A percentile compares a stretch with the other conserved stretches of the same genome.
Conservation (phyloP, 1,284 basidiomycete species). For the Rhodotorula sp. region DNA sequence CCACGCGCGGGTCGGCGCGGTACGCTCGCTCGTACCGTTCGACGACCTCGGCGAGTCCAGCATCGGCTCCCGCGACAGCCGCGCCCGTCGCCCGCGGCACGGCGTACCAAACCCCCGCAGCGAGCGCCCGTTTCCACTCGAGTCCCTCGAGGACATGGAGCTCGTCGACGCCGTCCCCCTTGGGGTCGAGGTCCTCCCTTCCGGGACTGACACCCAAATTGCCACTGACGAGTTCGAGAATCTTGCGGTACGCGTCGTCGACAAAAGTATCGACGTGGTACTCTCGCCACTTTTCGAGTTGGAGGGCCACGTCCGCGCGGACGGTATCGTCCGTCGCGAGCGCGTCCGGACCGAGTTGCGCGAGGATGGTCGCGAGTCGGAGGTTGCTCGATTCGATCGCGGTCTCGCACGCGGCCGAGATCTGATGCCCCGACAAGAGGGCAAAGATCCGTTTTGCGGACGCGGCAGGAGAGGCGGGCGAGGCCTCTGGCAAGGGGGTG, state of each 20-base stretch:
- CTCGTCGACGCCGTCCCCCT: slow-evolving; percentile 58
- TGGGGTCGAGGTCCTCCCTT: slow-evolving; percentile 51
- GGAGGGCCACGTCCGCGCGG: slow-evolving; percentile 65
- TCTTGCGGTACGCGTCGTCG: slow-evolving; percentile 65
- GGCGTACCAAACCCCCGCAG: slow-evolving; percentile 86
- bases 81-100: slow-evolving; percentile 68
- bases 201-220: slow-evolving; percentile 66
- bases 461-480: slow-evolving; percentile 51
- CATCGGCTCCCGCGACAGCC: neutral
- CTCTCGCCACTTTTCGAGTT: slow-evolving; percentile 80
- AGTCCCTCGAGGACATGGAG: slow-evolving; percentile 72
- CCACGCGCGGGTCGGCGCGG: slow-evolving; percentile 22
- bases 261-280: slow-evolving; percentile 71
- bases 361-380: slow-evolving; percentile 86
- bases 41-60: slow-evolving; percentile 59
- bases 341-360: slow-evolving; percentile 73
- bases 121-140: slow-evolving; percentile 95
- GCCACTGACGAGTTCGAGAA: slow-evolving; percentile 85
- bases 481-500: neutral
- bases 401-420: slow-evolving; percentile 74
- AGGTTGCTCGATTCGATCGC: slow-evolving; percentile 75
- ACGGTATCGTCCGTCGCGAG: slow-evolving; percentile 57
- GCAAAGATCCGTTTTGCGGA: slow-evolving; percentile 64
- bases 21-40: slow-evolving; percentile 60
- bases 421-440: slow-evolving; percentile 80